These are phyloP conservation scores for Plasmodium relictum DNA, from an alignment of 169 alveolate species.

Conservation along the genomic window DNA sequence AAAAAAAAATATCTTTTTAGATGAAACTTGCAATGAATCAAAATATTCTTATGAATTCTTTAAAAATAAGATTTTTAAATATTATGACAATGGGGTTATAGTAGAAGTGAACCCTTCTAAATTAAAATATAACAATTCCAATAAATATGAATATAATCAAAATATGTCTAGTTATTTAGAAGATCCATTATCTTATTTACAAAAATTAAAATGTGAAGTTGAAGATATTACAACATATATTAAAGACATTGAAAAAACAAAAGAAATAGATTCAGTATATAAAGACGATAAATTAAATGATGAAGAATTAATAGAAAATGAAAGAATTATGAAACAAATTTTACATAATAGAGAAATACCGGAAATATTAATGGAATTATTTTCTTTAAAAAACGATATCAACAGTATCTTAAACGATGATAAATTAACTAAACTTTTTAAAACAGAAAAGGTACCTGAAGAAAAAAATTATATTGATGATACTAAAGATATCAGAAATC, in stretches of 20 bases:
- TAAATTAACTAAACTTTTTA: constrained; percentile 7
- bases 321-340: constrained; percentile 55
- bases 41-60: constrained; percentile 61
- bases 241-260: neutral
- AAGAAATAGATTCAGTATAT: neutral
- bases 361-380: constrained; percentile 57
- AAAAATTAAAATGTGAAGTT: constrained; percentile 73
- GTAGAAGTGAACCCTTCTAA: constrained; percentile 56
- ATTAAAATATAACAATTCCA: constrained; percentile 56
- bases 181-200: constrained; percentile 65
- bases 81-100: constrained; percentile 41
- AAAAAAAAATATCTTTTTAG: constrained; percentile 5
- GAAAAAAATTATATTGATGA: neutral
- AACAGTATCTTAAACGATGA: constrained; percentile 64
- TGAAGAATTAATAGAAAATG: constrained; percentile 58
- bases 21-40: constrained; percentile 26
- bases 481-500: neutral
- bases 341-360: constrained; percentile 69
- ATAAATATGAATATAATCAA: constrained; percentile 42
- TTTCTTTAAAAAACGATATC: constrained; percentile 62
- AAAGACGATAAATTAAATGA: constrained; percentile 5
- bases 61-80: constrained; percentile 57
- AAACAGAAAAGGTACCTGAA: constrained; percentile 5
- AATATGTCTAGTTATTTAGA: constrained; percentile 20
- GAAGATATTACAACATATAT: constrained; percentile 60